Conservation (phyloP, 495 filamentous ascomycete genomes). For the Articulospora tetracladia region DNA sequence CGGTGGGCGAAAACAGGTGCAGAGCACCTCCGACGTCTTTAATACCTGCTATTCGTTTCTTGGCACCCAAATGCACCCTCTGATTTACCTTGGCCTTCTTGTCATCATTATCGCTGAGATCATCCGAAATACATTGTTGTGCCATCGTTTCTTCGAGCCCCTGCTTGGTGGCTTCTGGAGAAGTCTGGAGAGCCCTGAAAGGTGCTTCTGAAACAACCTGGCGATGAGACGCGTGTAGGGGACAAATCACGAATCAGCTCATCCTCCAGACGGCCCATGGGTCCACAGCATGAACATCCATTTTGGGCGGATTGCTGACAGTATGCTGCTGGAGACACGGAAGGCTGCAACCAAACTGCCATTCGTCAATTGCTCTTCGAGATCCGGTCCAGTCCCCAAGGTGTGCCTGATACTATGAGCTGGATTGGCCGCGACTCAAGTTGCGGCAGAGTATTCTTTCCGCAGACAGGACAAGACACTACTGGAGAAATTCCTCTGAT, state of each 20-base stretch:
- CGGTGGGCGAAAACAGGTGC: too few species aligned
- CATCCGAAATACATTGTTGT: background rate
- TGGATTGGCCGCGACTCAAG: background rate
- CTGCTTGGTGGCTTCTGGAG: background rate
- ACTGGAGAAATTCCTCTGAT: background rate
- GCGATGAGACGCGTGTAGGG: constrained; percentile 12
- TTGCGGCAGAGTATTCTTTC: background rate
- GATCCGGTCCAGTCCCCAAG: background rate
- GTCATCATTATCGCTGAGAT: background rate
- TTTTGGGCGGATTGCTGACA: constrained; percentile 9
- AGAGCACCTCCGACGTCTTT: too few species aligned
- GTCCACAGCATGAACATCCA: background rate
- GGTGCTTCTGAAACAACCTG: constrained; percentile 15
- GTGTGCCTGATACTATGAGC: background rate
- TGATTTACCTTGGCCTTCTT: background rate
- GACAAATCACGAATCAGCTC: constrained; percentile 13
- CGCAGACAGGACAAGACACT: background rate
- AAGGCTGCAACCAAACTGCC: constrained; percentile 4
- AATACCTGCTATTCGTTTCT: too few species aligned
- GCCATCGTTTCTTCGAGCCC: background rate
- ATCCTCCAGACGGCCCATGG: background rate
- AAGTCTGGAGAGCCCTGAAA: constrained; percentile 11
- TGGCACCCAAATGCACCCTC: too few species aligned
- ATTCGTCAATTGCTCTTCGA: background rate
- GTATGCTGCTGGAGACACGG: constrained; percentile 3